A percentile compares a stretch with the other conserved stretches of the same genome.
These are phyloP conservation scores for Penicillium waksmanii DNA, from an alignment of 495 filamentous ascomycete genomes.

Conservation along the genomic window DNA sequence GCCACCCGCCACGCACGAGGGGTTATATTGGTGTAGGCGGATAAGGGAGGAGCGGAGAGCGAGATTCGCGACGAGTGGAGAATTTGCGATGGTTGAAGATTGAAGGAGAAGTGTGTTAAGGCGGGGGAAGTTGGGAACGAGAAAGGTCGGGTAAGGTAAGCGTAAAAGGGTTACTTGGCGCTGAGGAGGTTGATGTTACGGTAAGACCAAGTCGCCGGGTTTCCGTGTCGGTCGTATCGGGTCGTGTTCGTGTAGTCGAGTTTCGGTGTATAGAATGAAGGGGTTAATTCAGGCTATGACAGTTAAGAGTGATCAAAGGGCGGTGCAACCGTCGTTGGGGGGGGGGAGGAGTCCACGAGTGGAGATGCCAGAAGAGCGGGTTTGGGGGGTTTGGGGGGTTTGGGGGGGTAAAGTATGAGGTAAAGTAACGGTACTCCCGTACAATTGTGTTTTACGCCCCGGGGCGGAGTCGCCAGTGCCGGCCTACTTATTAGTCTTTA, in stretches of 20 bases:
- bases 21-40: constrained; percentile 12
- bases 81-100: constrained; percentile 6
- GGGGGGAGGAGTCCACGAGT: constrained; percentile 23
- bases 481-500: constrained; percentile 10
- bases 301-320: constrained; percentile 12
- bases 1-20: constrained; percentile 25
- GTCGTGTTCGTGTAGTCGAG: not conserved
- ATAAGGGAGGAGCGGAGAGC: not conserved
- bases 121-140: constrained; percentile 10
- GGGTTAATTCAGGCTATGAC: not conserved
- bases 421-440: constrained; percentile 3
- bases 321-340: constrained; percentile 32
- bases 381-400: not conserved
- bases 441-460: not conserved
- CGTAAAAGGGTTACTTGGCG: constrained; percentile 13
- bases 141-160: constrained; percentile 11
- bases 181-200: constrained; percentile 4
- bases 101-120: constrained; percentile 10
- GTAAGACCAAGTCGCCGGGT: not conserved
- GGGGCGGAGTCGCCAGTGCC: not conserved
- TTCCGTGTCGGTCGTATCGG: not conserved
- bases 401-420: constrained; percentile 24
- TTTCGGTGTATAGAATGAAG: not conserved
- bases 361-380: constrained; percentile 35
- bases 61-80: constrained; percentile 11